Conservation (phyloP, 2,329 filamentous ascomycete species). For the Alternaria sp. region DNA sequence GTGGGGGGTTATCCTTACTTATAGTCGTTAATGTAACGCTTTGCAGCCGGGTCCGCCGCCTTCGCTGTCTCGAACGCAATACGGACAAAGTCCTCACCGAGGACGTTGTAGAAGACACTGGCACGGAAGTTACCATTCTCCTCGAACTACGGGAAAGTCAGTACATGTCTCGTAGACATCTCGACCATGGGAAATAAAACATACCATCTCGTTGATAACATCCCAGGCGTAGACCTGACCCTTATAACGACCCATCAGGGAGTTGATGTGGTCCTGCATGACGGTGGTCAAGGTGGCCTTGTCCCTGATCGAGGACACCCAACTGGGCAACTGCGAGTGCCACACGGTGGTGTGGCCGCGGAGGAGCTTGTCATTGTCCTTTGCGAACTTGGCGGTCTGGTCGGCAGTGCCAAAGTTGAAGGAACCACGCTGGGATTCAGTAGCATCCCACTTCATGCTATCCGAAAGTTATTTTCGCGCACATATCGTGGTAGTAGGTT, state of each 20-base stretch:
- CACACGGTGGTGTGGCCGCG: slow-evolving; percentile 73
- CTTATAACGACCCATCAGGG: slow-evolving; percentile 67
- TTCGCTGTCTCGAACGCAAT: slow-evolving; percentile 76
- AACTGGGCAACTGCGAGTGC: slow-evolving; percentile 63
- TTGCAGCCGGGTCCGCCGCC: slow-evolving; percentile 70
- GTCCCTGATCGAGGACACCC: slow-evolving; percentile 67
- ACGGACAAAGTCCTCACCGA: slow-evolving; percentile 74
- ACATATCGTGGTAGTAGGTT: neutral
- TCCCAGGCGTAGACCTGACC: slow-evolving; percentile 71
- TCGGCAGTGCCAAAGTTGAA: slow-evolving; percentile 66
- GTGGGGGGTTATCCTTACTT: slow-evolving; percentile 44
- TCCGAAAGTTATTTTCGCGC: neutral
- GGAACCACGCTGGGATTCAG: slow-evolving; percentile 55
- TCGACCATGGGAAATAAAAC: neutral
- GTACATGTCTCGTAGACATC: neutral
- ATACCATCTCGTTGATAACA: slow-evolving; percentile 68
- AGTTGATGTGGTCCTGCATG: slow-evolving; percentile 68
- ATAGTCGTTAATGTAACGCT: slow-evolving; percentile 79
- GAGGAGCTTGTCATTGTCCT: slow-evolving; percentile 66
- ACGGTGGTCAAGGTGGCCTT: slow-evolving; percentile 63
- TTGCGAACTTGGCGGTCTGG: slow-evolving; percentile 64
- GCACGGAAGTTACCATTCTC: slow-evolving; percentile 67
- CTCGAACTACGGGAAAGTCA: slow-evolving; percentile 57
- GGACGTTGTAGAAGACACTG: slow-evolving; percentile 71
- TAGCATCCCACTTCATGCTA: slow-evolving; percentile 73